phyloP scores from a whole-genome alignment of 2,329 filamentous ascomycete species.

The Tolypocladium nubicola region DNA sequence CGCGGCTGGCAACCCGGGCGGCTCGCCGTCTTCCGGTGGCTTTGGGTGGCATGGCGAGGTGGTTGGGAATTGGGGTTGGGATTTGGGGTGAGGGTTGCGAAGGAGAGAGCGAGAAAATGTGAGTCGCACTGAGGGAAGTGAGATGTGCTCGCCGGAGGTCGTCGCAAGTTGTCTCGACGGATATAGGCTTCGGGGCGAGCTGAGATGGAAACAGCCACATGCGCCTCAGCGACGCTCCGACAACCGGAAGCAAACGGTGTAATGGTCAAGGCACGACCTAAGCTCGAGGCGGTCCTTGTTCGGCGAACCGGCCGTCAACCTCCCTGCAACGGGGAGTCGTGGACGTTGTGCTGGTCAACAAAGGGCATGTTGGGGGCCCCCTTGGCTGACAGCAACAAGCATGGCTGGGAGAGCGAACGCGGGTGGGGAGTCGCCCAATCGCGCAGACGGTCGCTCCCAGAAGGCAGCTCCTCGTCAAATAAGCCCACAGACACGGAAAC shows the following conservation, averaged over 20 bases:
- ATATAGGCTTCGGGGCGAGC: neutral
- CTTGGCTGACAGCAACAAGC: neutral
- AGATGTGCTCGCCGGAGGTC: neutral
- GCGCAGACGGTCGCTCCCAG: neutral
- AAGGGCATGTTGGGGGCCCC: conserved; percentile 13
- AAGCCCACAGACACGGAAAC: neutral
- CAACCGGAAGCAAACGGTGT: neutral
- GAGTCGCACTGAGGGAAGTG: neutral
- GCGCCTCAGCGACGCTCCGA: neutral
- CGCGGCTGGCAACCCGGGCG: conserved; percentile 2
- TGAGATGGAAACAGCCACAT: neutral
- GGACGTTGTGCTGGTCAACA: conserved; percentile 9
- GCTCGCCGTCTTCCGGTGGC: conserved; percentile 2
- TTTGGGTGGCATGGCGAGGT: conserved; percentile 8
- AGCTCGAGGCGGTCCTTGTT: neutral
- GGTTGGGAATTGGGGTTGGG: neutral
- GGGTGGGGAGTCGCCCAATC: neutral
- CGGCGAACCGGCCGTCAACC: neutral
- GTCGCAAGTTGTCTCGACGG: neutral
- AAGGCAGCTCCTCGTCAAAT: neutral
- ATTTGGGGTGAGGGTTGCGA: neutral
- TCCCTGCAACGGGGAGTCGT: conserved; percentile 5
- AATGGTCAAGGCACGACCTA: neutral
- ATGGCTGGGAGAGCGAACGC: neutral
- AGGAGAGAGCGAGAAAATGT: neutral